Percentiles rank a stretch among this genome's conserved stretches.
These are phyloP conservation scores for Boletus patriciae DNA, from an alignment of 768 basidiomycete genomes.

Conservation along the genomic window DNA sequence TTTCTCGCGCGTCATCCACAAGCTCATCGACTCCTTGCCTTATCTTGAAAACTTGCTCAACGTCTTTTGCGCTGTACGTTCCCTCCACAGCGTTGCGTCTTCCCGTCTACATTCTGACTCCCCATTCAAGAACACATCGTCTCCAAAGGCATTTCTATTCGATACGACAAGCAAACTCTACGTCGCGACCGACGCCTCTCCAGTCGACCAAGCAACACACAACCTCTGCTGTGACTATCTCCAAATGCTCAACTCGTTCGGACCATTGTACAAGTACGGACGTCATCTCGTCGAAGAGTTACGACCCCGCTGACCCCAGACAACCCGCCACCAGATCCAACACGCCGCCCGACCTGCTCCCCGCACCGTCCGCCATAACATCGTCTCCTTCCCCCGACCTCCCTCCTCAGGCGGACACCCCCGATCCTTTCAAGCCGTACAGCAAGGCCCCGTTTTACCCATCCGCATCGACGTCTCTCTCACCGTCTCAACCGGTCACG, in stretches of 20 bases:
- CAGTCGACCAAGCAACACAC: slow-evolving; percentile 85
- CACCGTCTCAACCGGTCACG: slow-evolving; percentile 62
- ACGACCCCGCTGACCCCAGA: slow-evolving; percentile 6
- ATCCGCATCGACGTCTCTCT: slow-evolving; percentile 62
- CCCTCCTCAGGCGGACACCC: not conserved
- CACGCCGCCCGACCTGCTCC: not conserved
- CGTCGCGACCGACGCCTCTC: slow-evolving; percentile 91
- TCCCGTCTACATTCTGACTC: not conserved
- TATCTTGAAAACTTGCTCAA: slow-evolving; percentile 87
- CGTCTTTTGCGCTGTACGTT: slow-evolving; percentile 71
- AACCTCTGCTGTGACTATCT: slow-evolving; percentile 91
- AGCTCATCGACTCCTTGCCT: slow-evolving; percentile 79
- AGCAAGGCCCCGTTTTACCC: slow-evolving; percentile 62
- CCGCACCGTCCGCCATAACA: slow-evolving; percentile 6
- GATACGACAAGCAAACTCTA: slow-evolving; percentile 83
- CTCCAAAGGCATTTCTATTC: slow-evolving; percentile 92
- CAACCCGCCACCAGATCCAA: slow-evolving; percentile 20
- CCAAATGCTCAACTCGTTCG: slow-evolving; percentile 82
- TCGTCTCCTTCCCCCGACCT: not conserved
- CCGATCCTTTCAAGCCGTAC: slow-evolving; percentile 12
- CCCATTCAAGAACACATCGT: slow-evolving; percentile 72
- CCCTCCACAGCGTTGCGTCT: not conserved
- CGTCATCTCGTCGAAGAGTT: not conserved
- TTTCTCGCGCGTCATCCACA: slow-evolving; percentile 87
- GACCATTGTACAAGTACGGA: slow-evolving; percentile 77